Conservation (phyloP, 352 stramenopile species). For the Bremia lactucae region DNA sequence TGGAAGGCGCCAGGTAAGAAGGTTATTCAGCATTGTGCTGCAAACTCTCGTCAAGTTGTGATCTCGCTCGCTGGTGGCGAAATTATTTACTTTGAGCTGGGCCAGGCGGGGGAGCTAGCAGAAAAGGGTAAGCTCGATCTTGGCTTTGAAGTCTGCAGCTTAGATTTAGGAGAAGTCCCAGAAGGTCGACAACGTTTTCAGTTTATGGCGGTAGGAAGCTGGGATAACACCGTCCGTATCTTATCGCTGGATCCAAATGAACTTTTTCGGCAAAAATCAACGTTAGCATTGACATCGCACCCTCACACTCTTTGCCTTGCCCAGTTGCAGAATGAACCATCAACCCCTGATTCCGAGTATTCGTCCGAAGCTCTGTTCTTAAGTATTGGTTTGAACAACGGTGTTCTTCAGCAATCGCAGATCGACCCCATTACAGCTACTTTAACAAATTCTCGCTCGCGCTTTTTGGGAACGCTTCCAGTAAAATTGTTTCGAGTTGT, state of each 20-base stretch:
- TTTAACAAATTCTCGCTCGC: slow-evolving; percentile 82
- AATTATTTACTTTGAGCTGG: slow-evolving; percentile 98
- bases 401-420: slow-evolving; percentile 88
- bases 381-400: slow-evolving; percentile 90
- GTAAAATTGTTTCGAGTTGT: slow-evolving; percentile 92
- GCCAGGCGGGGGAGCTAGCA: slow-evolving; percentile 85
- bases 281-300: slow-evolving; percentile 69
- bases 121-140: slow-evolving; percentile 91
- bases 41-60: slow-evolving; percentile 94
- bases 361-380: slow-evolving; percentile 64
- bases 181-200: slow-evolving; percentile 88
- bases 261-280: slow-evolving; percentile 81
- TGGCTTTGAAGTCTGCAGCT: slow-evolving; percentile 92
- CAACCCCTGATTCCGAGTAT: slow-evolving; percentile 36
- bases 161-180: slow-evolving; percentile 95
- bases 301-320: slow-evolving; percentile 75
- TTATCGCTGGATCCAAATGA: slow-evolving; percentile 91
- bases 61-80: slow-evolving; percentile 93
- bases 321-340: slow-evolving; percentile 66
- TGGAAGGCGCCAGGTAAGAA: slow-evolving; percentile 97
- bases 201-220: slow-evolving; percentile 94
- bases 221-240: slow-evolving; percentile 88
- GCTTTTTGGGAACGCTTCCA: slow-evolving; percentile 90
- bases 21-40: slow-evolving; percentile 93
- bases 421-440: slow-evolving; percentile 85